A percentile compares a stretch with the other conserved stretches of the same genome.
Conservation (phyloP, 2,329 filamentous ascomycete genomes). For the Nothophoma quercina region DNA sequence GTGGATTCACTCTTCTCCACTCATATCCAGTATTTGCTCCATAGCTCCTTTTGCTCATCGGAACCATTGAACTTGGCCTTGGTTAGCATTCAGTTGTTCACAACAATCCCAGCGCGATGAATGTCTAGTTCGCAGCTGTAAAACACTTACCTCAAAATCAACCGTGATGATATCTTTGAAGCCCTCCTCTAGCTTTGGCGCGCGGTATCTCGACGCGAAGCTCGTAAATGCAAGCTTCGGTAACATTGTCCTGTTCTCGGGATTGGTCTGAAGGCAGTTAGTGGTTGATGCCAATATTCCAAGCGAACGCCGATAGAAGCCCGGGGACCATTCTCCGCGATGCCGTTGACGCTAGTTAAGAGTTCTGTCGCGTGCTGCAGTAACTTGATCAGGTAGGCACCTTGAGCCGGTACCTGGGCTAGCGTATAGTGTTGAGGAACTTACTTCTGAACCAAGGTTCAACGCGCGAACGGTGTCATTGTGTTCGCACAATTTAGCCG, state of each 20-base stretch:
- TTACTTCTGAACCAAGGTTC: conserved; percentile 48
- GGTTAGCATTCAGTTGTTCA: conserved; percentile 29
- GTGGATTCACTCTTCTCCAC: conserved; percentile 20
- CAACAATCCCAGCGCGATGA: not conserved
- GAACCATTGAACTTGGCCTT: conserved; percentile 68
- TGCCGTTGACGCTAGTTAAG: conserved; percentile 7
- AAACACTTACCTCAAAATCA: conserved; percentile 68
- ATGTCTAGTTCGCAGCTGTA: conserved; percentile 17
- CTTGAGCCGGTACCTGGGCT: conserved; percentile 11
- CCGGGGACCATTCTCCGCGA: conserved; percentile 15
- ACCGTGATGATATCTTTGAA: conserved; percentile 81
- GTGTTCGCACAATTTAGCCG: conserved; percentile 75
- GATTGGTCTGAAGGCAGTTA: conserved; percentile 69
- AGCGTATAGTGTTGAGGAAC: conserved; percentile 31
- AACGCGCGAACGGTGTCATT: conserved; percentile 85
- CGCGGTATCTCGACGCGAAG: conserved; percentile 75
- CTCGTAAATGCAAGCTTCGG: conserved; percentile 82
- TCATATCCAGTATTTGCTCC: conserved; percentile 80
- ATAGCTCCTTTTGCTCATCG: conserved; percentile 72
- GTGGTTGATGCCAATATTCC: conserved; percentile 16
- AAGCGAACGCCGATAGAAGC: conserved; percentile 9
- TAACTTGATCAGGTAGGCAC: conserved; percentile 14
- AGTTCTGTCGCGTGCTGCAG: conserved; percentile 9
- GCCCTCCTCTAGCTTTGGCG: conserved; percentile 77
- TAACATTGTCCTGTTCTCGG: conserved; percentile 76